These are phyloP conservation scores for Wickerhamiella siamensis DNA, from an alignment of 805 yeast genomes.

Conservation along the genomic window DNA sequence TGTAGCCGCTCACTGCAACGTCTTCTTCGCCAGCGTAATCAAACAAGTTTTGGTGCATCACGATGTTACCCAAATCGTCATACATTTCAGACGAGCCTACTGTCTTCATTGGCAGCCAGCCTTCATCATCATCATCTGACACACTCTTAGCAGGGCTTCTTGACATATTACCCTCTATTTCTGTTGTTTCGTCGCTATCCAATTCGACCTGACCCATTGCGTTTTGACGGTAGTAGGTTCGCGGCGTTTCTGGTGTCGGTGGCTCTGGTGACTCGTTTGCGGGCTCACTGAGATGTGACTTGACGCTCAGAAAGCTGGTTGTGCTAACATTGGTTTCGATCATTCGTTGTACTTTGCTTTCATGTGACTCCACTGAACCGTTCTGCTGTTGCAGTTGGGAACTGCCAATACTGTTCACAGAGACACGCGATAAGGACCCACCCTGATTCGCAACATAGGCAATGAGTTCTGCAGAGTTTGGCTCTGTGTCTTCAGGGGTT, in stretches of 20 bases:
- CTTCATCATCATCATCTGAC: conserved; percentile 27
- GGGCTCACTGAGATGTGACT: neutral
- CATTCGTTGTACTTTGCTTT: neutral
- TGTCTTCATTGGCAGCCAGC: conserved; percentile 82
- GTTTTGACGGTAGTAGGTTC: conserved; percentile 15
- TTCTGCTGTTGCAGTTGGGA: neutral
- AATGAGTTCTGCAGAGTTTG: conserved; percentile 12
- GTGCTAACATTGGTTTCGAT: neutral
- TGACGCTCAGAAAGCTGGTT: neutral
- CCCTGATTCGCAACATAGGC: conserved; percentile 9
- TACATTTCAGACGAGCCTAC: conserved; percentile 65
- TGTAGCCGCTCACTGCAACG: conserved; percentile 56
- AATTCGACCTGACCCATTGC: conserved; percentile 14
- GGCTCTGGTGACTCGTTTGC: neutral
- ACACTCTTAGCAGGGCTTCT: neutral
- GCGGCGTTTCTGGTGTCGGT: neutral
- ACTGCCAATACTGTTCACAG: neutral
- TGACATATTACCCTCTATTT: too few relatives aligned
- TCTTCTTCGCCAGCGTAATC: conserved; percentile 19
- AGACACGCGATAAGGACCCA: neutral
- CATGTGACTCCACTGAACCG: neutral
- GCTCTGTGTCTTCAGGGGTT: conserved; percentile 8
- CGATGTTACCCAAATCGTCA: conserved; percentile 46
- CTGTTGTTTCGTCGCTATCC: conserved; percentile 5
- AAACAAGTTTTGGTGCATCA: conserved; percentile 21